phyloP scores from a whole-genome alignment of 2,329 filamentous ascomycete species.

The Xylariaceae sp. region DNA sequence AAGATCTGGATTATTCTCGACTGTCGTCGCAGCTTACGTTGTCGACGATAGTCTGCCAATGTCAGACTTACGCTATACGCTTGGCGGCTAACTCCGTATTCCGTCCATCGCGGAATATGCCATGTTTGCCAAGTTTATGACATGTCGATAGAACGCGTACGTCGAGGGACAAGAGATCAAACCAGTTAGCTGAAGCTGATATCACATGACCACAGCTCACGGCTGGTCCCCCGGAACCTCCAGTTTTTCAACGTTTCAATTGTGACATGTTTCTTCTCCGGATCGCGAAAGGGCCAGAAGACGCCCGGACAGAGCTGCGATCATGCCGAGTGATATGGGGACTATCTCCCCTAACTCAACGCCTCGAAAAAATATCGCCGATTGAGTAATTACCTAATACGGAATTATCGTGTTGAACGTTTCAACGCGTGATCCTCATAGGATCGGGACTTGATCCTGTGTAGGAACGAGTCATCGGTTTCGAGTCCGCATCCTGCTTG shows the following conservation, averaged over 20 bases:
- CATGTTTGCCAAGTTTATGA: not conserved
- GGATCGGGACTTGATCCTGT: not conserved
- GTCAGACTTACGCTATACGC: not conserved
- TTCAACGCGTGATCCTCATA: constrained; percentile 6
- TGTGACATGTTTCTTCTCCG: too few species aligned
- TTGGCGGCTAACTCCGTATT: not conserved
- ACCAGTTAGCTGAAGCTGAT: not conserved
- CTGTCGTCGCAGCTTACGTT: not conserved
- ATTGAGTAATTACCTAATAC: too few species aligned
- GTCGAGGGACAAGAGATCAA: not conserved
- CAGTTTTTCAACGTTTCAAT: not conserved
- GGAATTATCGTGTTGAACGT: not conserved
- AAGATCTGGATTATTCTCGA: not conserved
- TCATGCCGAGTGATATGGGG: too few species aligned
- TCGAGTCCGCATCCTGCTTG: not conserved
- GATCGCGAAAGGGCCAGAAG: too few species aligned
- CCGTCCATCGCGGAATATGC: not conserved
- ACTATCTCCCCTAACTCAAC: too few species aligned
- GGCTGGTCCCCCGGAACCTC: not conserved
- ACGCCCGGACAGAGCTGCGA: too few species aligned
- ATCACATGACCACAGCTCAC: not conserved
- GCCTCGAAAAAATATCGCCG: too few species aligned
- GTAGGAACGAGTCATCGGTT: not conserved
- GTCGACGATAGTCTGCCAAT: not conserved
- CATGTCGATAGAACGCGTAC: not conserved